Evolutionary conservation across 2,329 filamentous ascomycete species (phyloP), one percentile per base, ranked within the genome.

Genomic region (Fusarium sp.): DNA sequence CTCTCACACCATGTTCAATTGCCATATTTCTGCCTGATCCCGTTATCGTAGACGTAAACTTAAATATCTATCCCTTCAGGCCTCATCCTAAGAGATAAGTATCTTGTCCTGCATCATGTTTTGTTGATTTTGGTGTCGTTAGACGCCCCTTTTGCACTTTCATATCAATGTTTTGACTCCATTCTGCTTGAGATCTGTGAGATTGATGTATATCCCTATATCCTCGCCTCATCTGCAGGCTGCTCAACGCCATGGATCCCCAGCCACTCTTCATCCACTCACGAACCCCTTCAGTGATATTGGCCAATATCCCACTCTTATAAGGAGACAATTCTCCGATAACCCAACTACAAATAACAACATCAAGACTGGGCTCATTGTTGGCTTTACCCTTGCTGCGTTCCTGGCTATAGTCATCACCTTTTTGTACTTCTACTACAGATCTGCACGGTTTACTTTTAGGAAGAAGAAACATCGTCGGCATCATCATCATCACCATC

Each of bases 341-440:
- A 74, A 76, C 46, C 69, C 75, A 9, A 57, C 71, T 49, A 73
- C 80, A 20, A 80, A 82, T 42, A 80, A 79, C 38, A 83, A 85
- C 71, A 78, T 80, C 57, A 83, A 81, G 38, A 85, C 85, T 60
- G 84, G 84, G 59, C 77, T 84, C 64, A 79, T 83, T 7, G 80
- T 86, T 47, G 84, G 81, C 63, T 75, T 86, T 44, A 75, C 83
- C 7, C 76, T 85, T 25, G 79, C 80, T 31, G 72, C 80, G 25
- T 86, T 86, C 62, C 59, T 86, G 61, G 74, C 80, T 20, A 81
- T 76, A 25, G 65, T 81, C 22, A 60, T 75, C 42, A 78, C 78
- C 41, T 86, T 86, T 66, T 68, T 84, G 41, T 83, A 80, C 71
- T 72, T 78, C 7, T 86, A 85, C 69, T 79, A 83, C 50, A 62